Evolutionary conservation across 108 stramenopile genomes (phyloP).

Genomic region (Pseudonitzschia delicatissima): DNA sequence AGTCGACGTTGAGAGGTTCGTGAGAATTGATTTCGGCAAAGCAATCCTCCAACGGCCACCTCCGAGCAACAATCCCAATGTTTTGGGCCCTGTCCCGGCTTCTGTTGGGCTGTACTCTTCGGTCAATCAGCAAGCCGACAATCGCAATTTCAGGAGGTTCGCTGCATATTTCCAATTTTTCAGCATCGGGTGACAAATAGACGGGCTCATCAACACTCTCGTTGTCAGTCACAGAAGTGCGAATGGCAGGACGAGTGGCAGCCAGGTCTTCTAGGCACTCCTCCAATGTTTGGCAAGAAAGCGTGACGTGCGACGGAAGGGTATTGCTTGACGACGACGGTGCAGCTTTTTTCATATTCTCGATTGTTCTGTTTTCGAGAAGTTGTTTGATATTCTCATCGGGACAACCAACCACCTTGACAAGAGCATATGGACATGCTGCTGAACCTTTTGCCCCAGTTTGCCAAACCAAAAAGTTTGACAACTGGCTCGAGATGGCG

Average conservation of each 20-base stretch:
- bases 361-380: conserved; percentile 38
- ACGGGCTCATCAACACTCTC: conserved; percentile 15
- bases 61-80: conserved; percentile 28
- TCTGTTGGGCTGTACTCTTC: conserved; percentile 66
- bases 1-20: conserved; percentile 82
- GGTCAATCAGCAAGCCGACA: conserved; percentile 79
- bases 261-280: conserved; percentile 14
- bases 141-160: conserved; percentile 57
- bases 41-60: conserved; percentile 58
- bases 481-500: conserved; percentile 68
- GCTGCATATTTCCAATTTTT: conserved; percentile 30
- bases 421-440: not conserved
- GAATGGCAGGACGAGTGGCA: no score
- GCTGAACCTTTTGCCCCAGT: conserved; percentile 8
- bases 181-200: conserved; percentile 83
- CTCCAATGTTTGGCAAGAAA: conserved; percentile 34
- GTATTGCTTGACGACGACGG: conserved; percentile 2
- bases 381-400: conserved; percentile 29
- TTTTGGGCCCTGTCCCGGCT: conserved; percentile 49
- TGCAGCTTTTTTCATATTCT: not conserved
- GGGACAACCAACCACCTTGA: conserved; percentile 35
- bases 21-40: conserved; percentile 36
- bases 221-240: no score
- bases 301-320: conserved; percentile 25
- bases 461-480: conserved; percentile 74